phyloP scores from a whole-genome alignment of 495 filamentous ascomycete genomes.

The Penicillium samsonianum region DNA sequence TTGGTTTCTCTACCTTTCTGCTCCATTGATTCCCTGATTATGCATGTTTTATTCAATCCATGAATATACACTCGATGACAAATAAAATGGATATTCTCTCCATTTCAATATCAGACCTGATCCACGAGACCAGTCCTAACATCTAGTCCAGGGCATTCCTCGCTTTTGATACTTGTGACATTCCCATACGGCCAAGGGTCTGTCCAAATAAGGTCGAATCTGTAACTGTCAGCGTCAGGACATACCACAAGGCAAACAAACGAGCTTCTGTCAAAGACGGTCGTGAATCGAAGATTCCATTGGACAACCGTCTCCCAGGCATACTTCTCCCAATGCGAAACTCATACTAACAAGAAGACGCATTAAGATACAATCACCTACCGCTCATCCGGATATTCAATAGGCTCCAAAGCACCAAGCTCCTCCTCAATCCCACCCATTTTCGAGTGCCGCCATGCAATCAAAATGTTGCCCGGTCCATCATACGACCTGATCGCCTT shows the following conservation, averaged over 20 bases:
- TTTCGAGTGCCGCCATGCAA: constrained; percentile 35
- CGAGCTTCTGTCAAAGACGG: background rate
- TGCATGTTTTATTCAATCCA: background rate
- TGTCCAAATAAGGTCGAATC: constrained; percentile 53
- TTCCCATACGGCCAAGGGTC: constrained; percentile 42
- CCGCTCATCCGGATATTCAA: constrained; percentile 34
- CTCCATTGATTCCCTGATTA: background rate
- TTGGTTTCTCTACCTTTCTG: background rate
- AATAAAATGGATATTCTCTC: background rate
- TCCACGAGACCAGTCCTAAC: constrained; percentile 13
- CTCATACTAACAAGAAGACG: background rate
- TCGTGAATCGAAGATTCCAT: background rate
- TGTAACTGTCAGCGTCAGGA: constrained; percentile 18
- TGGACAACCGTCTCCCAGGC: background rate
- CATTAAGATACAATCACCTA: constrained; percentile 18
- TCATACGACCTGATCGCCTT: constrained; percentile 21
- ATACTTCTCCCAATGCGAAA: background rate
- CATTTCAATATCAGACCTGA: constrained; percentile 17
- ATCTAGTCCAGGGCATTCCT: constrained; percentile 49
- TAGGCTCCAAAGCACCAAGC: constrained; percentile 21
- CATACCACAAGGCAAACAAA: background rate
- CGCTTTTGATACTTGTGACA: constrained; percentile 38
- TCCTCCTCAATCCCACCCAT: constrained; percentile 24
- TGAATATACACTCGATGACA: background rate
- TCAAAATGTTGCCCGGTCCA: constrained; percentile 34